Conservation (phyloP, 2,329 filamentous ascomycete species). For the Lasiodiplodia sp. region DNA sequence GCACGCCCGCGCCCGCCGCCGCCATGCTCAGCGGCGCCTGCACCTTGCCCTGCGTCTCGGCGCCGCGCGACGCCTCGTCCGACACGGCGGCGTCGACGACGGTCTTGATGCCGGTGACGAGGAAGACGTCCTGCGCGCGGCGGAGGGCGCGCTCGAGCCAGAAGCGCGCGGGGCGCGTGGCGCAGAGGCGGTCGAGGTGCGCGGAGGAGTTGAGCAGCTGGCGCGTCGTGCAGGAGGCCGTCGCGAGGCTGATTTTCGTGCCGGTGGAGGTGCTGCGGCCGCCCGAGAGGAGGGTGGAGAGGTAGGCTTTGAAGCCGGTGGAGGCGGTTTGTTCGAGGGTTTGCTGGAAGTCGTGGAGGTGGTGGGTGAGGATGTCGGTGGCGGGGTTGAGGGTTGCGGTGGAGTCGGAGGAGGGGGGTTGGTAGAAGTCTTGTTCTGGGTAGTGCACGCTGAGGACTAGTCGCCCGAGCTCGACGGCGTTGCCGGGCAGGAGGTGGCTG, state of each 20-base stretch:
- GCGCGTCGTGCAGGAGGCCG: background rate
- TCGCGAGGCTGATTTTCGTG: background rate
- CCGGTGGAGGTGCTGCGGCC: background rate
- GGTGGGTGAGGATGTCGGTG: background rate
- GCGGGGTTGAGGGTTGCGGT: background rate
- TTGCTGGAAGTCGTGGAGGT: background rate
- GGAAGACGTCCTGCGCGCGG: background rate
- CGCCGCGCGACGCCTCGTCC: background rate
- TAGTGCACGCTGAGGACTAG: background rate
- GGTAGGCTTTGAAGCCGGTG: background rate
- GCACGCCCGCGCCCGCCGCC: background rate
- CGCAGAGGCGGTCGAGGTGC: background rate
- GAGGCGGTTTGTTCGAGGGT: background rate
- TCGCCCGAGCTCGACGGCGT: background rate
- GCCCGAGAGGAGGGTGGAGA: background rate
- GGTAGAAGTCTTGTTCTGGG: background rate
- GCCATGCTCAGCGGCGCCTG: background rate
- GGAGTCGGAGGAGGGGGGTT: background rate
- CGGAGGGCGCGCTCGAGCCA: conserved; percentile 1
- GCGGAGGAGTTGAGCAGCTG: background rate
- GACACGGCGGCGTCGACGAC: background rate
- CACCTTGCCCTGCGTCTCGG: background rate
- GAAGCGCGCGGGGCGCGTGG: background rate
- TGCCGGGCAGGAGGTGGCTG: background rate
- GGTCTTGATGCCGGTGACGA: background rate